phyloP scores from a whole-genome alignment of 257 asterid genomes.

The Capsicum rhomboideum region DNA sequence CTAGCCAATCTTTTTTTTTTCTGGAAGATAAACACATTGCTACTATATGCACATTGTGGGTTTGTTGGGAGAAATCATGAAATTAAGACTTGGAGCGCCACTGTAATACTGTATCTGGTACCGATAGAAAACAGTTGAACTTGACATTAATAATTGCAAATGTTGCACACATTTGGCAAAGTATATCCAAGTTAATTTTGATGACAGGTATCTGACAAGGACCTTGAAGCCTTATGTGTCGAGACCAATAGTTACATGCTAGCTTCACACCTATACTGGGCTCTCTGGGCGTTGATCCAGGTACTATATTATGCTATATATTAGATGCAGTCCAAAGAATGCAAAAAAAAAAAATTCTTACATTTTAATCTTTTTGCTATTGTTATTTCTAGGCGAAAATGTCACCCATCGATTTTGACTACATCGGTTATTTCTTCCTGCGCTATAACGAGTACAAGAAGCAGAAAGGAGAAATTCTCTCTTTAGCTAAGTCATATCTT shows the following conservation, averaged over 20 bases:
- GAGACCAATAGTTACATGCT: slow-evolving; percentile 76
- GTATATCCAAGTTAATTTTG: neutral
- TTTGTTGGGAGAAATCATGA: neutral
- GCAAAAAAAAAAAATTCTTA: neutral
- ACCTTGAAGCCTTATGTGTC: slow-evolving; percentile 56
- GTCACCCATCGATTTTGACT: slow-evolving; percentile 89
- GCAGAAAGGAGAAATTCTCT: slow-evolving; percentile 42
- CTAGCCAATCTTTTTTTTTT: neutral
- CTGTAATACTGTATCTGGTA: neutral
- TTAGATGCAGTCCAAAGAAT: neutral
- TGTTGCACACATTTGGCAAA: too few species aligned
- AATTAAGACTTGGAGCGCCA: neutral
- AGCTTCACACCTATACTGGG: slow-evolving; percentile 92
- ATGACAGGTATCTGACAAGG: slow-evolving; percentile 53
- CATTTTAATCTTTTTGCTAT: neutral
- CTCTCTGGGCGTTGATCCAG: slow-evolving; percentile 96
- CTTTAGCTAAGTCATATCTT: slow-evolving; percentile 32
- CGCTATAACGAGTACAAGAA: slow-evolving; percentile 72
- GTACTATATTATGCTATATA: slow-evolving; percentile 20
- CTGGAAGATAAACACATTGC: neutral
- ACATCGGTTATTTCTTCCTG: slow-evolving; percentile 66
- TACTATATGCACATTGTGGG: neutral
- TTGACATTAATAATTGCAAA: neutral
- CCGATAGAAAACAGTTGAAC: neutral
- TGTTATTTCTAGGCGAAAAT: slow-evolving; percentile 60